Percentiles rank a stretch among this genome's conserved stretches.
These are phyloP conservation scores for Arthrobotrys entomopaga DNA, from an alignment of 2,329 filamentous ascomycete species.

Conservation along the genomic window DNA sequence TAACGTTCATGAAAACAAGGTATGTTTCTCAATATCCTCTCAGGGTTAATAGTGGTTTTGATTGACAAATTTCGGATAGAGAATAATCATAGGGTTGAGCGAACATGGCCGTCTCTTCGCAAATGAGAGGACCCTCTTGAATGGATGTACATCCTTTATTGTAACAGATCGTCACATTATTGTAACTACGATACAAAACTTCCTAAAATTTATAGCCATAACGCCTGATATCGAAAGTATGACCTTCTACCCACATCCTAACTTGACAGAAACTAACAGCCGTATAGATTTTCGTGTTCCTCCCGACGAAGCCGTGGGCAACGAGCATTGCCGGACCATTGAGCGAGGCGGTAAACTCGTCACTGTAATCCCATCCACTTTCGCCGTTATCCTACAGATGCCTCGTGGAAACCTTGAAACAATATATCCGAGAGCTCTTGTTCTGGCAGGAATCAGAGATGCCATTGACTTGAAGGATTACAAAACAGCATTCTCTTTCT, in stretches of 20 bases:
- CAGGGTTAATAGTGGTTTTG: background rate
- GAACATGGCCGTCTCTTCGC: conserved; percentile 81
- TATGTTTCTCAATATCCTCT: conserved; percentile 5
- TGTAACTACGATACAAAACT: conserved; percentile 89
- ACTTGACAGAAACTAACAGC: background rate
- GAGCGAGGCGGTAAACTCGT: conserved; percentile 89
- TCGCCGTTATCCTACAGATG: conserved; percentile 90
- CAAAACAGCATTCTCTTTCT: conserved; percentile 82
- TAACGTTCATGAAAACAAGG: conserved; percentile 15
- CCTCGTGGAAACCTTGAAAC: conserved; percentile 95
- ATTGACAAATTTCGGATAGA: conserved; percentile 5
- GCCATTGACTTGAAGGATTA: conserved; percentile 85
- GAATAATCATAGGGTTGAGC: conserved; percentile 73
- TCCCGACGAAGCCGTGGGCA: conserved; percentile 85
- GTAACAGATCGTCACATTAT: conserved; percentile 84
- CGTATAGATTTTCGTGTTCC: conserved; percentile 79
- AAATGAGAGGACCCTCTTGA: conserved; percentile 76
- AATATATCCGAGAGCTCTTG: conserved; percentile 90
- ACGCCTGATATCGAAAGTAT: conserved; percentile 71
- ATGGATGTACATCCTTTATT: conserved; percentile 91
- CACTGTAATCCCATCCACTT: conserved; percentile 86
- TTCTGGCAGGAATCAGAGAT: conserved; percentile 85
- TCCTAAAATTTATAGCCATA: conserved; percentile 93
- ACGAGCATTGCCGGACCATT: conserved; percentile 90
- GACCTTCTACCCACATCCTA: conserved; percentile 51